Base-by-base conservation (phyloP, 1,284 basidiomycete species). In the Earliella scabrosa region DNA sequence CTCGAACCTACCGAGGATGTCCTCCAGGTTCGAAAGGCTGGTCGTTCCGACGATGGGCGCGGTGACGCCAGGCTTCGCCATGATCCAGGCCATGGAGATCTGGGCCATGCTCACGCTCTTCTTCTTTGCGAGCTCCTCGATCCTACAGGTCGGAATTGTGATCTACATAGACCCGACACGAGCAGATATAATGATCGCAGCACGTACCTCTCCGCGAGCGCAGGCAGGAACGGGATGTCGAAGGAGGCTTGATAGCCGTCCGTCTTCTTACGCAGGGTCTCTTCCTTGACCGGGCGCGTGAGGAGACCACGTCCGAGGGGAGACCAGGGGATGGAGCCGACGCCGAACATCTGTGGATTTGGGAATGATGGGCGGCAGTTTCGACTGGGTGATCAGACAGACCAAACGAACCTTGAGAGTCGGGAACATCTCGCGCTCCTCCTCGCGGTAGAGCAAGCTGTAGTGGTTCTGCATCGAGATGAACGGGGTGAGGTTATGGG, bases 401-500 rank as follows among this genome's bases (percentile, higher is more conserved):
- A 16, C 11, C 16, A 6, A 26, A 23, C 20, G 5, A 26, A 68
- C 70, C 64, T 70, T 68, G 16, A 73, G 61, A 0, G 68, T 68
- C 2, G 80, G 79, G 56, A 77, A 75, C 78, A 82, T 81, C 68
- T 82, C 80, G n/a, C 78, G 69, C 61, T 80, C 79, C 58, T 81
- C 79, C 59, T 82, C 80, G 29, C 81, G 73, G 58, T 82, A 82
- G 20, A 74, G 46, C 14, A 75, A 55, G 23, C 60, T 72, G 63
- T 77, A 71, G 52, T 75, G 79, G 67, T 81, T 80, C 60, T 85
- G 82, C 82, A 84, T 83, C 16, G 75, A 76, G 66, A 82, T 76
- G 70, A 81, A 82, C 2, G 76, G 77, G 16, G 79, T 81, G 44
- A 80, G 71, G 47, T 71, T 71, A 67, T 81, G 72, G 23, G 54